phyloP scores from a whole-genome alignment of 495 filamentous ascomycete species.

The Penicillium parvum region DNA sequence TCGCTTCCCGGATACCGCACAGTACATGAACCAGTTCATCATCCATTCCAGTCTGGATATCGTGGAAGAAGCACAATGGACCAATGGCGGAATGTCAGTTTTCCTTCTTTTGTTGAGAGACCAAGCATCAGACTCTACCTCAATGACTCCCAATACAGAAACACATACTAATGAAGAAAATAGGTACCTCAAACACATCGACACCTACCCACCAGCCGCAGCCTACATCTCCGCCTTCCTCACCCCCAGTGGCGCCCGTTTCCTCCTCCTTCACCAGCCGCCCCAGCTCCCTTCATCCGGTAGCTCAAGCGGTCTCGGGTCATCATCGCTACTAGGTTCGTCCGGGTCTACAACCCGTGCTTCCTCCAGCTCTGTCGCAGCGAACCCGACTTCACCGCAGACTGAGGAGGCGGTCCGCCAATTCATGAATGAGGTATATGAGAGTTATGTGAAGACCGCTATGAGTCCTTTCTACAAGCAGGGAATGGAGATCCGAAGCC shows the following conservation, averaged over 20 bases:
- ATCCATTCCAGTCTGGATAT: slow-evolving; percentile 89
- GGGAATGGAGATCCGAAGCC: slow-evolving; percentile 77
- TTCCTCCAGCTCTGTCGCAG: slow-evolving; percentile 61
- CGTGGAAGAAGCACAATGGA: slow-evolving; percentile 94
- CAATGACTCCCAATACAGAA: not conserved
- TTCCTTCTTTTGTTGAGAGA: not conserved
- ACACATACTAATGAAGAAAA: slow-evolving; percentile 6
- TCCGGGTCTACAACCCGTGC: slow-evolving; percentile 38
- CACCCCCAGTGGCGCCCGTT: slow-evolving; percentile 64
- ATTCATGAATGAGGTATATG: slow-evolving; percentile 93
- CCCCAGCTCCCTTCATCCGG: slow-evolving; percentile 43
- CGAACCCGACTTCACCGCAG: slow-evolving; percentile 78
- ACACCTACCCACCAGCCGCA: slow-evolving; percentile 75
- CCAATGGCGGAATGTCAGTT: slow-evolving; percentile 66
- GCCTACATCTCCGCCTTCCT: slow-evolving; percentile 89
- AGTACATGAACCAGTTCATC: slow-evolving; percentile 96
- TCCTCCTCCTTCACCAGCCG: slow-evolving; percentile 84
- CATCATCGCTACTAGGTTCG: slow-evolving; percentile 31
- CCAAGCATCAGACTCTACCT: not conserved
- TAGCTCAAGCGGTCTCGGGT: slow-evolving; percentile 20
- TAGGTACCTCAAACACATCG: slow-evolving; percentile 93
- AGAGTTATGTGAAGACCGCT: slow-evolving; percentile 90
- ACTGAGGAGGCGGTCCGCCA: slow-evolving; percentile 90
- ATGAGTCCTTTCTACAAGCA: slow-evolving; percentile 93
- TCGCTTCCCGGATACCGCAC: slow-evolving; percentile 74